Evolutionary conservation across 2,329 filamentous ascomycete genomes (phyloP).

Genomic region (Neonectria punicea): DNA sequence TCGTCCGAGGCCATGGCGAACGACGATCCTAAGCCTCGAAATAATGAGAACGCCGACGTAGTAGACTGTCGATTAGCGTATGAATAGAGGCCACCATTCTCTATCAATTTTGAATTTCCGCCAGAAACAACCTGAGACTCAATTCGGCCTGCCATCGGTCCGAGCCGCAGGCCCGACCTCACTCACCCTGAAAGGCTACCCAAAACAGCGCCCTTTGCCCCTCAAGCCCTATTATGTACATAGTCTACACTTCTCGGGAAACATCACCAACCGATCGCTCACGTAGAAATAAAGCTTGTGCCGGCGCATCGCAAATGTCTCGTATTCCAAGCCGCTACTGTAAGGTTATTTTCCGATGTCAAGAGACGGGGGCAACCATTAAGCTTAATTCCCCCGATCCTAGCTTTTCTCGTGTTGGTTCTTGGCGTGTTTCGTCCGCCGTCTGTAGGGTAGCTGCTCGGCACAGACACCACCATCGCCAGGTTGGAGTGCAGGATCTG

Average conservation of each 20-base stretch:
- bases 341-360: background rate
- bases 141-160: background rate
- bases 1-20: background rate
- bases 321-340: background rate
- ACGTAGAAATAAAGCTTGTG: background rate
- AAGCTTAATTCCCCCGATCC: slow-evolving; percentile 3
- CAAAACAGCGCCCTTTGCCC: background rate
- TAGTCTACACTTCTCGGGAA: background rate
- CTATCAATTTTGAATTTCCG: no score
- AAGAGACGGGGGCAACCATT: background rate
- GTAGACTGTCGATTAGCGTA: no score
- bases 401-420: background rate
- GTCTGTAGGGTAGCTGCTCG: background rate
- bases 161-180: background rate
- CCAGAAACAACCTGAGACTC: background rate
- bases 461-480: background rate
- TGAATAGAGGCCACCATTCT: no score
- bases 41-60: background rate
- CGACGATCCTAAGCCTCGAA: background rate
- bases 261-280: background rate
- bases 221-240: background rate
- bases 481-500: background rate
- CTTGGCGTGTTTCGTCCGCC: background rate
- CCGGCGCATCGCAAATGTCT: background rate
- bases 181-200: background rate